Conservation (phyloP, 2,329 filamentous ascomycete genomes). For the Leptosphaerulina australis region DNA sequence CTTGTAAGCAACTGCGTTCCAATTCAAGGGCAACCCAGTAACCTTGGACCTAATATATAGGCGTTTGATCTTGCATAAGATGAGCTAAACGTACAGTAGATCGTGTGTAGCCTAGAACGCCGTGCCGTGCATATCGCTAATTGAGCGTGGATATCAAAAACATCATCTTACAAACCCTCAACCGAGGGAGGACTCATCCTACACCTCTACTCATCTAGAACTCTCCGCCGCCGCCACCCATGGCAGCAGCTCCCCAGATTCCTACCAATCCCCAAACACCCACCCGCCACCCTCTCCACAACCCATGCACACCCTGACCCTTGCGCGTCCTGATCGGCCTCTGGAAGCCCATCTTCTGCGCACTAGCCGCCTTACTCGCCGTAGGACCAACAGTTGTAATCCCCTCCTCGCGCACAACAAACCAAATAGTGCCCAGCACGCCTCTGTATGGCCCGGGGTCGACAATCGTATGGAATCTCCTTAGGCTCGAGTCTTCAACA, state of each 20-base stretch:
- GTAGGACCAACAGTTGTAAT: slow-evolving; percentile 46
- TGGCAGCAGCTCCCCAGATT: slow-evolving; percentile 71
- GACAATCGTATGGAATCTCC: slow-evolving; percentile 72
- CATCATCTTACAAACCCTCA: background rate
- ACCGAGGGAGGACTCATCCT: background rate
- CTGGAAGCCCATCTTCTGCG: slow-evolving; percentile 37
- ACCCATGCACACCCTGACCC: slow-evolving; percentile 71
- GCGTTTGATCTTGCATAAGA: background rate
- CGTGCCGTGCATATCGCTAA: slow-evolving; percentile 11
- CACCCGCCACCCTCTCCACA: slow-evolving; percentile 77
- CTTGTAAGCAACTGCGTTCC: no score
- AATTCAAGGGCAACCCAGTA: no score
- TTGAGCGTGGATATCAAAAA: slow-evolving; percentile 8
- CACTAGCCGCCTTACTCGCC: slow-evolving; percentile 32
- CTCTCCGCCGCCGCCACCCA: slow-evolving; percentile 52
- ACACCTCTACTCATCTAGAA: slow-evolving; percentile 26
- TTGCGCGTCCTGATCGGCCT: slow-evolving; percentile 55
- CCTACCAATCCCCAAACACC: slow-evolving; percentile 79
- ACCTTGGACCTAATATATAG: no score
- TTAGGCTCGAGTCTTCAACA: slow-evolving; percentile 33
- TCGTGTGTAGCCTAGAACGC: background rate
- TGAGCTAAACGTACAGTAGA: background rate
- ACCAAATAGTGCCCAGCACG: slow-evolving; percentile 89
- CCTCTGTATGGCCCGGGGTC: slow-evolving; percentile 81
- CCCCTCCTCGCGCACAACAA: slow-evolving; percentile 84